These are phyloP conservation scores for Glutinoglossum americanum DNA, from an alignment of 495 filamentous ascomycete species.

Conservation along the genomic window DNA sequence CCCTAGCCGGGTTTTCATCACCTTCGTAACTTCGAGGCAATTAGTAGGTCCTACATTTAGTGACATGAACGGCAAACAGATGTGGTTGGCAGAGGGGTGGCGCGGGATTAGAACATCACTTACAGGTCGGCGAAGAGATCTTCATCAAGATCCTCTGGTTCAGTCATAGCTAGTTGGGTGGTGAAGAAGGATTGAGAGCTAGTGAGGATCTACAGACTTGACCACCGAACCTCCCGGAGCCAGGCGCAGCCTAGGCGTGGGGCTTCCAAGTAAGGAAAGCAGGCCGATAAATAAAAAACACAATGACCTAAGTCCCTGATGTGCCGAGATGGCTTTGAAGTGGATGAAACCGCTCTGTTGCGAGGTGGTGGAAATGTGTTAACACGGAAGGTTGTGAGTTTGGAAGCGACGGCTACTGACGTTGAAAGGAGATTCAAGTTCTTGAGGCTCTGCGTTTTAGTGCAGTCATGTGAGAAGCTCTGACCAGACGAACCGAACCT, in stretches of 20 bases:
- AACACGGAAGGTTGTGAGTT: not conserved
- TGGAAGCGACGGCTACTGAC: not conserved
- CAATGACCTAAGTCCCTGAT: not conserved
- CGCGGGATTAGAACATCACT: slow-evolving; percentile 15
- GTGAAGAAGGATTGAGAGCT: not conserved
- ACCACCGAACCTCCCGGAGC: not conserved
- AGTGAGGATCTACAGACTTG: not conserved
- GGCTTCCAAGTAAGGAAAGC: not conserved
- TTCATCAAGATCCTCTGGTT: slow-evolving; percentile 80
- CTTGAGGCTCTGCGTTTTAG: not conserved
- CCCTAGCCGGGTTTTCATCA: not conserved
- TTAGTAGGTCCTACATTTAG: not conserved
- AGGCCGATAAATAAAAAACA: not conserved
- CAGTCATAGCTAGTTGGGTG: slow-evolving; percentile 35
- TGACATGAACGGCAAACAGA: not conserved
- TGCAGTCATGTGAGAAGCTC: not conserved
- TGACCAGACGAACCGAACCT: not conserved
- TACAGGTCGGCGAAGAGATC: slow-evolving; percentile 98
- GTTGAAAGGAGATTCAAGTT: not conserved
- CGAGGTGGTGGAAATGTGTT: not conserved
- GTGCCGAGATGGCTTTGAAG: not conserved
- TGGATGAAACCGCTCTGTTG: not conserved
- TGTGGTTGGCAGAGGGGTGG: not conserved
- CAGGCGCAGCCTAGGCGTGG: not conserved
- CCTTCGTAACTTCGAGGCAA: not conserved